phyloP scores from a whole-genome alignment of 2,329 filamentous ascomycete genomes.

The Paramyrothecium roridum region DNA sequence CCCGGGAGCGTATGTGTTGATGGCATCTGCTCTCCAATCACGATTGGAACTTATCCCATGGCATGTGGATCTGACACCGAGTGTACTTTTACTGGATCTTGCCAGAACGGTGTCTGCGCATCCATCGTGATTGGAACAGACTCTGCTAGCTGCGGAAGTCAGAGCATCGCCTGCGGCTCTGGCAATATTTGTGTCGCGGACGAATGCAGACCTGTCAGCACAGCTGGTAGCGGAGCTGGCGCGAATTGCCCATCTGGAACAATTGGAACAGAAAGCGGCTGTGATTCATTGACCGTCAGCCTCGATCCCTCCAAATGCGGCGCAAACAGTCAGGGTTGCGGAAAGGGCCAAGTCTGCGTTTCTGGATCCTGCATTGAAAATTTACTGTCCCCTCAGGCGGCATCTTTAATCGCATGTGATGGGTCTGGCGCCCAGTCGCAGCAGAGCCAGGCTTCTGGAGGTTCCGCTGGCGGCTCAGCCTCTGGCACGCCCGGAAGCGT shows the following conservation, averaged over 20 bases:
- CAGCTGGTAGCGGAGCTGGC: neutral
- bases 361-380: neutral
- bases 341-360: neutral
- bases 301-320: neutral
- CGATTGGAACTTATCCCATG: neutral
- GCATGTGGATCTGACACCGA: neutral
- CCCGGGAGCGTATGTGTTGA: neutral
- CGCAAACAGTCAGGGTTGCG: neutral
- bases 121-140: neutral
- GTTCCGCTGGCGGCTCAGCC: no score
- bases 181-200: neutral
- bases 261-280: no score
- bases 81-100: neutral
- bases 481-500: no score
- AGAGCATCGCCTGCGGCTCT: neutral
- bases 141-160: neutral
- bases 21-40: neutral
- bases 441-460: no score
- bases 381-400: neutral
- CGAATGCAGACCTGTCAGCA: neutral
- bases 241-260: neutral
- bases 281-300: neutral
- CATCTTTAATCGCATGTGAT: neutral
- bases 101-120: neutral
- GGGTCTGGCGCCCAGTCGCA: no score